Conservation (phyloP, 495 filamentous ascomycete species). For the Penicillium desertorum region DNA sequence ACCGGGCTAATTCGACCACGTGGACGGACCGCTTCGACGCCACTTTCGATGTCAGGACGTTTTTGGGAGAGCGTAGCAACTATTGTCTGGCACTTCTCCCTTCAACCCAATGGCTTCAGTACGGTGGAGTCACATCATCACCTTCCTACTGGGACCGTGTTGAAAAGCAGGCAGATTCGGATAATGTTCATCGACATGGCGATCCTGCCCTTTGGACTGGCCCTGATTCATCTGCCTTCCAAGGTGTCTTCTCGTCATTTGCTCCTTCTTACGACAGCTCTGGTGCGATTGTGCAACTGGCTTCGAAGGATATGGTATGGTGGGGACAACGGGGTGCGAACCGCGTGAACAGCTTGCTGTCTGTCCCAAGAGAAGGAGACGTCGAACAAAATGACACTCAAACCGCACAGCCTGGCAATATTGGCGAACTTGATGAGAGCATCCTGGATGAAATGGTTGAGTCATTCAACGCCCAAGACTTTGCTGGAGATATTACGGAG, state of each 20-base stretch:
- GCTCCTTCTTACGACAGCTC: constrained; percentile 81
- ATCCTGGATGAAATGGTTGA: constrained; percentile 53
- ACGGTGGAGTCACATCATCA: constrained; percentile 44
- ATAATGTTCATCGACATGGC: constrained; percentile 21
- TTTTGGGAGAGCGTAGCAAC: constrained; percentile 43
- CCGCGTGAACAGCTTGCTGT: constrained; percentile 53
- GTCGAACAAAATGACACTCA: constrained; percentile 23
- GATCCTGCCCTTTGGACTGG: constrained; percentile 38
- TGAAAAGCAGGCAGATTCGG: constrained; percentile 33
- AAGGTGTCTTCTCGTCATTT: constrained; percentile 84
- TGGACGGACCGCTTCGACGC: constrained; percentile 49
- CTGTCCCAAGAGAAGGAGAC: constrained; percentile 42
- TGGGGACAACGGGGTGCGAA: constrained; percentile 75
- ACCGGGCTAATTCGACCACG: constrained; percentile 26
- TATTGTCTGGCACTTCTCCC: constrained; percentile 43
- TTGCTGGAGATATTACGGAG: constrained; percentile 30
- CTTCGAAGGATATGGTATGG: constrained; percentile 76
- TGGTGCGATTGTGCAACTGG: constrained; percentile 66
- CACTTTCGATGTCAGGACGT: constrained; percentile 35
- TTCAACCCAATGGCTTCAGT: constrained; percentile 45
- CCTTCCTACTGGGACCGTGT: constrained; percentile 44
- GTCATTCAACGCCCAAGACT: constrained; percentile 45
- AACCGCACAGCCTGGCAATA: constrained; percentile 48
- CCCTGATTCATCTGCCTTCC: constrained; percentile 59
- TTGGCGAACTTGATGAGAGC: constrained; percentile 48